Conservation (phyloP, 192 early-diverging fungal species). For the Gonapodya prolifera region DNA sequence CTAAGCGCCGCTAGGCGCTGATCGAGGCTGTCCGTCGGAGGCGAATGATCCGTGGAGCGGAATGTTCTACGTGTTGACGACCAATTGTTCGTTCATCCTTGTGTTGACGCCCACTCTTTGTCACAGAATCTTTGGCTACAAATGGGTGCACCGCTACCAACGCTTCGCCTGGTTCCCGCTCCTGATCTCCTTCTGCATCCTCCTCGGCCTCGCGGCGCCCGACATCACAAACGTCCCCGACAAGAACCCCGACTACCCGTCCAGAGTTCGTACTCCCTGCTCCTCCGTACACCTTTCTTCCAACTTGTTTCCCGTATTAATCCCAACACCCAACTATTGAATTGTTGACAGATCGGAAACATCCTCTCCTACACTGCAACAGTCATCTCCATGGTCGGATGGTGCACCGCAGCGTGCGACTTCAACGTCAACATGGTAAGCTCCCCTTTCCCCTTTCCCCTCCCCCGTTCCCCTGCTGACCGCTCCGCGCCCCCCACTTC, state of each 20-base stretch:
- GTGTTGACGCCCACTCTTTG: too few relatives aligned
- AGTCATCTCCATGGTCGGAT: background rate
- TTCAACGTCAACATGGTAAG: slow-evolving; percentile 1
- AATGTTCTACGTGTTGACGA: too few relatives aligned
- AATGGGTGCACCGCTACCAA: slow-evolving; percentile 17
- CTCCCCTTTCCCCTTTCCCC: background rate
- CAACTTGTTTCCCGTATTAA: too few relatives aligned
- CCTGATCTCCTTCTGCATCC: background rate
- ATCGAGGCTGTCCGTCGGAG: too few relatives aligned
- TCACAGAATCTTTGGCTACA: slow-evolving; percentile 21
- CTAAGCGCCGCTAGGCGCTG: too few relatives aligned
- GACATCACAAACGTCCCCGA: slow-evolving; percentile 1
- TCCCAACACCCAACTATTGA: too few relatives aligned
- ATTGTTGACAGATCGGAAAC: background rate
- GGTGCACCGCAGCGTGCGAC: background rate
- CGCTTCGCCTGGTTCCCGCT: slow-evolving; percentile 5
- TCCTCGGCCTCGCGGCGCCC: slow-evolving; percentile 6
- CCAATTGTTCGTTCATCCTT: too few relatives aligned
- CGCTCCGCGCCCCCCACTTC: too few relatives aligned
- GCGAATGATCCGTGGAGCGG: too few relatives aligned
- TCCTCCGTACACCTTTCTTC: too few relatives aligned
- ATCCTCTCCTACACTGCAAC: background rate
- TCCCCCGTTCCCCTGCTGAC: background rate
- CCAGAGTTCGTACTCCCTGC: background rate
- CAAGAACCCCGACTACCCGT: background rate